Conservation (phyloP, 345 rosid species). For the Citrus mangshanensis region DNA sequence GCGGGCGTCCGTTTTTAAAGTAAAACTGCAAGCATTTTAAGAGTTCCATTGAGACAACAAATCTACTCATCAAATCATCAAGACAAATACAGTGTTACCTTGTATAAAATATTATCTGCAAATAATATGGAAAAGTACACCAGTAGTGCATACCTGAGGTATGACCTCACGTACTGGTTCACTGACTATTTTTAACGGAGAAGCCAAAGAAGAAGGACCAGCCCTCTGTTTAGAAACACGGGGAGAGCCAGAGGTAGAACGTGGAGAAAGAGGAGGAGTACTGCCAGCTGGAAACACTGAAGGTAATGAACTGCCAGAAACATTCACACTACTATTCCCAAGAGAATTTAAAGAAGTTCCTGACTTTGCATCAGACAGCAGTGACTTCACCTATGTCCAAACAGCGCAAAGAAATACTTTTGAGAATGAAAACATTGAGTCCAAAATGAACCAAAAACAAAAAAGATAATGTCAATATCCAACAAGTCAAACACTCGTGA, state of each 20-base stretch:
- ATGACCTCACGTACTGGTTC: constrained; percentile 80
- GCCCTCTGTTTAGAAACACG: constrained; percentile 66
- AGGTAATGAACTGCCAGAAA: constrained; percentile 67
- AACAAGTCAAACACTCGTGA: neutral
- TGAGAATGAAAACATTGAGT: neutral
- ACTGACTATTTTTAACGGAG: constrained; percentile 73
- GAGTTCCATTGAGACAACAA: neutral
- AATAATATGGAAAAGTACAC: neutral
- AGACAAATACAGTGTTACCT: neutral
- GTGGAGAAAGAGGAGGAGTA: constrained; percentile 96
- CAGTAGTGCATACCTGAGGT: constrained; percentile 69
- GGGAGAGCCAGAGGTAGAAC: constrained; percentile 88
- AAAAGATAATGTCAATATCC: neutral
- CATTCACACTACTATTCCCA: constrained; percentile 57
- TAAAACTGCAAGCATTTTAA: constrained; percentile 65
- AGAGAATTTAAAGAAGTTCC: constrained; percentile 67
- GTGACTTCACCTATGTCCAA: constrained; percentile 53
- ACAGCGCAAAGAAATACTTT: neutral
- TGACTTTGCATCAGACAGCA: constrained; percentile 75
- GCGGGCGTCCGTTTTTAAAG: constrained; percentile 84
- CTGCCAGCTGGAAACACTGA: constrained; percentile 95
- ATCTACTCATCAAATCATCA: neutral
- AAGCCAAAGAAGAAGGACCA: constrained; percentile 79
- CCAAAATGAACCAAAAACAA: neutral
- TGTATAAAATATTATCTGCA: neutral